Evolutionary conservation across 192 early-diverging fungal genomes (phyloP).

Genomic region (Entomortierella chlamydospora): DNA sequence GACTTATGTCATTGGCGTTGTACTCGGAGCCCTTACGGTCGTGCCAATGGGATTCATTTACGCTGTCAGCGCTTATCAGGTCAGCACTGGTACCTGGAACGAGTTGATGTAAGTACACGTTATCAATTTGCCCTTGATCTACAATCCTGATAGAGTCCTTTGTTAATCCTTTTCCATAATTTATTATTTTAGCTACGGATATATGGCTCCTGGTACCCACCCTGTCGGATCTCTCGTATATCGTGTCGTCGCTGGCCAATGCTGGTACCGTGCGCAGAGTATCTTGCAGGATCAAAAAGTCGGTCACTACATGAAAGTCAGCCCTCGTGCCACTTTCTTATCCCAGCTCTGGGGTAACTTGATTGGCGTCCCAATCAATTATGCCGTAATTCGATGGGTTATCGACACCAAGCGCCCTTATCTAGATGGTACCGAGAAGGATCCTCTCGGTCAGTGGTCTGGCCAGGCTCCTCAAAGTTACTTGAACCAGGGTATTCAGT

Average conservation of each 20-base stretch:
- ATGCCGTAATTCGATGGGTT: slow-evolving; percentile 55
- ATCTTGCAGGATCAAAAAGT: slow-evolving; percentile 55
- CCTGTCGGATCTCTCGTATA: slow-evolving; percentile 52
- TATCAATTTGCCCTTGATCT: too few species aligned
- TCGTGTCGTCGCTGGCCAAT: slow-evolving; percentile 55
- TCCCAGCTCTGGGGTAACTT: slow-evolving; percentile 59
- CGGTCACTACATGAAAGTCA: slow-evolving; percentile 56
- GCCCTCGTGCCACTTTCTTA: slow-evolving; percentile 42
- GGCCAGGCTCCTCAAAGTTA: slow-evolving; percentile 45
- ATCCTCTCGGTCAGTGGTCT: slow-evolving; percentile 61
- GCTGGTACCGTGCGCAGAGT: slow-evolving; percentile 59
- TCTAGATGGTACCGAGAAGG: slow-evolving; percentile 48
- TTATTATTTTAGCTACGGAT: slow-evolving; percentile 37
- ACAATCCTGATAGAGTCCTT: too few species aligned
- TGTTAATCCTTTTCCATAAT: background rate
- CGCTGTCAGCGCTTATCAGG: slow-evolving; percentile 55
- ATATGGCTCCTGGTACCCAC: slow-evolving; percentile 57
- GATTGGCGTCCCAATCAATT: slow-evolving; percentile 57
- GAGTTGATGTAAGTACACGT: slow-evolving; percentile 42
- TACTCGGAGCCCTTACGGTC: slow-evolving; percentile 50
- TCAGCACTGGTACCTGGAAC: slow-evolving; percentile 55
- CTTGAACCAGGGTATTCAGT: slow-evolving; percentile 55
- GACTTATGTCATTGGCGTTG: slow-evolving; percentile 53
- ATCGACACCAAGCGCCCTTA: slow-evolving; percentile 58
- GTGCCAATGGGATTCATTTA: slow-evolving; percentile 61